Evolutionary conservation across 345 rosid species (phyloP).

Genomic region (Gossypium raimondii): DNA sequence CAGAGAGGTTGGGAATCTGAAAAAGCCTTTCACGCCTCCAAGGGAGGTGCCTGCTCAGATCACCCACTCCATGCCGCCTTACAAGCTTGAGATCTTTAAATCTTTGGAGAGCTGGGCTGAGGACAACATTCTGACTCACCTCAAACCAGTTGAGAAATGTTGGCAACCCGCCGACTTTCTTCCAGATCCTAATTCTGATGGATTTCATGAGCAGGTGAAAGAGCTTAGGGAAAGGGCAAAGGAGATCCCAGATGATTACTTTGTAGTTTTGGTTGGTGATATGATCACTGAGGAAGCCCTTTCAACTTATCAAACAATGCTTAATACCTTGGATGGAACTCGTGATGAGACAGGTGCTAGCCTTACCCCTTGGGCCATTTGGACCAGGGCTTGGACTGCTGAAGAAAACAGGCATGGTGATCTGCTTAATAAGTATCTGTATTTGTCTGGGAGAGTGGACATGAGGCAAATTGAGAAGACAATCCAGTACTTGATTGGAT

Average conservation of each 20-base stretch:
- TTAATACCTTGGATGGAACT: constrained; percentile 77
- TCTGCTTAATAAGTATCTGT: constrained; percentile 60
- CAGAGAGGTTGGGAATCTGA: constrained; percentile 9
- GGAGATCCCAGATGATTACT: constrained; percentile 70
- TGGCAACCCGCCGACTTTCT: constrained; percentile 10
- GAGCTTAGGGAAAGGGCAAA: constrained; percentile 13
- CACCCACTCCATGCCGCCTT: constrained; percentile 8
- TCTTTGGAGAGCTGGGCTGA: constrained; percentile 5
- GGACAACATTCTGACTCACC: neutral
- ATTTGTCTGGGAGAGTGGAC: constrained; percentile 57
- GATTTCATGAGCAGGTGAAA: neutral
- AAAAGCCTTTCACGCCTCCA: neutral
- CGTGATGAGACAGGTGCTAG: constrained; percentile 89
- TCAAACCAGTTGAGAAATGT: constrained; percentile 11
- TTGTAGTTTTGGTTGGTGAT: constrained; percentile 75
- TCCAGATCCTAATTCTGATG: constrained; percentile 7
- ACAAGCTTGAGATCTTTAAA: constrained; percentile 3
- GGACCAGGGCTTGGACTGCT: constrained; percentile 67
- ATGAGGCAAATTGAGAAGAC: constrained; percentile 61
- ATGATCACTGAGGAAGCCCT: constrained; percentile 88
- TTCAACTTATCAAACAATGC: constrained; percentile 84
- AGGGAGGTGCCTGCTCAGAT: constrained; percentile 8
- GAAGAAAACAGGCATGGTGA: constrained; percentile 74
- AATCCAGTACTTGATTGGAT: constrained; percentile 21
- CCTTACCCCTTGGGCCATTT: constrained; percentile 52